Conservation (phyloP, 768 basidiomycete species). For the Lactarius hengduanensis region DNA sequence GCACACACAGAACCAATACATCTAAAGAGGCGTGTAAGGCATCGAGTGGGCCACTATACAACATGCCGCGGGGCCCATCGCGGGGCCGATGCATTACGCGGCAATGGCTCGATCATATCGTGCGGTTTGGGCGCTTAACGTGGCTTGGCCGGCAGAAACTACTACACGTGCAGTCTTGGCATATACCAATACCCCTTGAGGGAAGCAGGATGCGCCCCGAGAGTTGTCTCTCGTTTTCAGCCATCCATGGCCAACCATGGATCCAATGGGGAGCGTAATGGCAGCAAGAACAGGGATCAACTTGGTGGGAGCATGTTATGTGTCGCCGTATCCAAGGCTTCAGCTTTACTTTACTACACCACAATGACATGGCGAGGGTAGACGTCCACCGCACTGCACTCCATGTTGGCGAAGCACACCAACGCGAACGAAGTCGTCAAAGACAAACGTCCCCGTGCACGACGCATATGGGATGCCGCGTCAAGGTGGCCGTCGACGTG, state of each 20-base stretch:
- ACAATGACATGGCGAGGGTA: not conserved
- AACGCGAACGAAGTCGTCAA: too few species aligned
- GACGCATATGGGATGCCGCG: too few species aligned
- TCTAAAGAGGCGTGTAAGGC: not conserved
- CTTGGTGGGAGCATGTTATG: too few species aligned
- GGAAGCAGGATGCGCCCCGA: not conserved
- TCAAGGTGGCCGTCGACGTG: too few species aligned
- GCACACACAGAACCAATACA: conserved; percentile 6
- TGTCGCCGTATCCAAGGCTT: too few species aligned
- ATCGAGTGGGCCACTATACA: not conserved
- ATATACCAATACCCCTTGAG: not conserved
- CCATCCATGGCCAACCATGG: not conserved
- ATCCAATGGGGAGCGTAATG: not conserved
- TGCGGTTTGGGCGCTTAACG: not conserved
- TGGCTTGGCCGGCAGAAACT: not conserved
- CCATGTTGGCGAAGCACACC: too few species aligned
- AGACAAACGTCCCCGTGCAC: too few species aligned
- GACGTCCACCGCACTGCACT: too few species aligned
- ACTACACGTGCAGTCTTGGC: not conserved
- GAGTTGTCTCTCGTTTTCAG: not conserved
- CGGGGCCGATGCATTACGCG: not conserved
- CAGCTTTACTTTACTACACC: not conserved
- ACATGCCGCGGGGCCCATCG: conserved; percentile 2
- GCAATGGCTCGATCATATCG: not conserved
- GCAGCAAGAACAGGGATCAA: not conserved